Conservation (phyloP, 2,329 filamentous ascomycete genomes). For the Cladophialophora psammophila region DNA sequence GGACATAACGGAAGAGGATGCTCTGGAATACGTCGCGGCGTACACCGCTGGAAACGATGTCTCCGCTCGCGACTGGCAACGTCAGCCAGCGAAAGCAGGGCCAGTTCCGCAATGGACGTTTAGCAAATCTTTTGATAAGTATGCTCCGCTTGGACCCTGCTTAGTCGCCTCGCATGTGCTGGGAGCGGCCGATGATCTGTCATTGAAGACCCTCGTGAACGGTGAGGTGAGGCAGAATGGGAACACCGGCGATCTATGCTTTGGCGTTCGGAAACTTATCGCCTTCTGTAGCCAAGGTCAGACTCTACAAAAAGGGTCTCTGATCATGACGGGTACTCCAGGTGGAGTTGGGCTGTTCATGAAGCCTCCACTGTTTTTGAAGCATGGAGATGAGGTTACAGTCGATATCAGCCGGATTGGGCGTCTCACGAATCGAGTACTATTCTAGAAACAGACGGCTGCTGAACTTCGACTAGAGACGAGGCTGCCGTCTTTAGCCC, state of each 20-base stretch:
- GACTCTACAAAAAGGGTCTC: constrained; percentile 47
- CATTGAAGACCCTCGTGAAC: constrained; percentile 4
- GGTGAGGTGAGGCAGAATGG: constrained; percentile 47
- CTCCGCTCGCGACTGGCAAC: constrained; percentile 47
- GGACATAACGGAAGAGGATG: constrained; percentile 9
- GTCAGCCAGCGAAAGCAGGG: constrained; percentile 41
- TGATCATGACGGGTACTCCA: constrained; percentile 52
- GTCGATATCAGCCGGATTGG: constrained; percentile 2
- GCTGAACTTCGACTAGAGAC: too few relatives aligned
- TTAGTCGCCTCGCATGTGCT: constrained; percentile 47
- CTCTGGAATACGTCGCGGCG: constrained; percentile 48
- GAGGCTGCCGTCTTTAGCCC: too few relatives aligned
- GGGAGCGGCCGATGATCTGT: constrained; percentile 44
- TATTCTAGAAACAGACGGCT: too few relatives aligned
- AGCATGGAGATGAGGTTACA: constrained; percentile 42
- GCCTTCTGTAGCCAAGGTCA: constrained; percentile 47
- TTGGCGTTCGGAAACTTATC: constrained; percentile 46
- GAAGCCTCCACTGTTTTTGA: constrained; percentile 47
- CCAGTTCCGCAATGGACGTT: constrained; percentile 44
- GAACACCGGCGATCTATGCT: constrained; percentile 49
- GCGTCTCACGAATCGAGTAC: neutral
- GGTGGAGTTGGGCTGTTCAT: constrained; percentile 53
- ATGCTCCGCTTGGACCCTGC: constrained; percentile 53
- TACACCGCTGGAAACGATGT: constrained; percentile 52
- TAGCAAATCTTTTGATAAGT: constrained; percentile 49